These are phyloP conservation scores for Glycine tomentella DNA, from an alignment of 306 rosid species.

Conservation along the genomic window DNA sequence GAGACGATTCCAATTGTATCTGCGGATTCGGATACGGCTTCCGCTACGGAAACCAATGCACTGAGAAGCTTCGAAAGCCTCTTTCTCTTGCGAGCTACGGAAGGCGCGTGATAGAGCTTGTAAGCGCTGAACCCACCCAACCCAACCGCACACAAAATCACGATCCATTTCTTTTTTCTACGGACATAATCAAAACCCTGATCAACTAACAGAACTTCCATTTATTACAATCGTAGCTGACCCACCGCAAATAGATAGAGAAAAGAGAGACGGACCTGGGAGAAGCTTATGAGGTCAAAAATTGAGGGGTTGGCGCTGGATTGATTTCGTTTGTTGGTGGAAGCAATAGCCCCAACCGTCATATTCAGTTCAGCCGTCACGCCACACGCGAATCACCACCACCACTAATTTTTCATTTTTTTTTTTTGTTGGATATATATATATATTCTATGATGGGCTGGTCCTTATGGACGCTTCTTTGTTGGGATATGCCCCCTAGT, in stretches of 20 bases:
- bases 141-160: conserved; percentile 62
- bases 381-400: conserved; percentile 13
- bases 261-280: conserved; percentile 17
- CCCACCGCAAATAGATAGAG: background rate
- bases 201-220: conserved; percentile 60
- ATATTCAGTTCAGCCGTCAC: conserved; percentile 27
- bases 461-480: background rate
- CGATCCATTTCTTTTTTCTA: conserved; percentile 65
- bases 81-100: conserved; percentile 60
- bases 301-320: background rate
- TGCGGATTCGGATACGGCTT: conserved; percentile 69
- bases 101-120: conserved; percentile 66
- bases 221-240: background rate
- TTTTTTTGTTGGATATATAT: background rate
- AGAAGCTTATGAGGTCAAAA: conserved; percentile 32
- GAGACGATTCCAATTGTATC: conserved; percentile 69
- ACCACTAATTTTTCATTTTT: background rate
- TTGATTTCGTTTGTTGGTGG: conserved; percentile 22
- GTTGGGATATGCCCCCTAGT: background rate
- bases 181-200: conserved; percentile 57
- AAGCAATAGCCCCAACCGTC: conserved; percentile 18
- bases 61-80: conserved; percentile 63
- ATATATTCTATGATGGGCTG: background rate
- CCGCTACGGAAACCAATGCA: conserved; percentile 66
- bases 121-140: conserved; percentile 65